Conservation (phyloP, 75 land plant genomes). For the Ceratopteris richardii region DNA sequence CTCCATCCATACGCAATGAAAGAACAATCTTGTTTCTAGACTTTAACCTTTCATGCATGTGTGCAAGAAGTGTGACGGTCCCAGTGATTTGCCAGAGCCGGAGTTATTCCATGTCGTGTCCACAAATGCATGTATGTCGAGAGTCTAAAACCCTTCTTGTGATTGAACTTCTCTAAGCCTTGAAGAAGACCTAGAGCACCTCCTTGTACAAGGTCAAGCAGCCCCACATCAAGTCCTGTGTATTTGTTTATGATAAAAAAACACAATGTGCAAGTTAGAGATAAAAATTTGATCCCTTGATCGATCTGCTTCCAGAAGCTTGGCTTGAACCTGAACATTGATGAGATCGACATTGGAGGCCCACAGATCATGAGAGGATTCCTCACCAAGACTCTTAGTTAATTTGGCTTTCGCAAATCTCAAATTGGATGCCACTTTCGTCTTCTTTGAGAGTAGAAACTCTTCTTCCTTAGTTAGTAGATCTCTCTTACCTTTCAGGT, state of each 20-base stretch:
- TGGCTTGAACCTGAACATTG: constrained; percentile 39
- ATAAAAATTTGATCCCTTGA: constrained; percentile 69
- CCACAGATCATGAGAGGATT: constrained; percentile 70
- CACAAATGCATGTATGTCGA: constrained; percentile 98
- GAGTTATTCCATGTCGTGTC: constrained; percentile 96
- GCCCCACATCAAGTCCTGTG: constrained; percentile 62
- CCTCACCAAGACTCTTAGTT: constrained; percentile 58
- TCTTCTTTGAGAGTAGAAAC: constrained; percentile 48
- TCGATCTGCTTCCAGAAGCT: constrained; percentile 43
- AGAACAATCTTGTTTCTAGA: constrained; percentile 53
- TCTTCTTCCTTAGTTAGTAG: constrained; percentile 69
- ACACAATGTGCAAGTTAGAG: constrained; percentile 83
- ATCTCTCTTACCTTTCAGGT: constrained; percentile 37
- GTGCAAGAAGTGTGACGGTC: constrained; percentile 59
- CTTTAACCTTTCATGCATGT: constrained; percentile 70
- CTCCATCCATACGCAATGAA: constrained; percentile 48
- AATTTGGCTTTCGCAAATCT: constrained; percentile 56
- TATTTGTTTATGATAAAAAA: constrained; percentile 80
- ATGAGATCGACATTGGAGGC: constrained; percentile 55
- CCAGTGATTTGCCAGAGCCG: constrained; percentile 66
- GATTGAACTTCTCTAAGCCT: constrained; percentile 92
- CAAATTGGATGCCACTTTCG: constrained; percentile 46
- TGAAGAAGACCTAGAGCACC: constrained; percentile 71
- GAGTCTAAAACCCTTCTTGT: constrained; percentile 75
- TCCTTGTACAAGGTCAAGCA: constrained; percentile 87